Evolutionary conservation across 257 asterid species (phyloP).

Genomic region (Gentiana macrophylla): DNA sequence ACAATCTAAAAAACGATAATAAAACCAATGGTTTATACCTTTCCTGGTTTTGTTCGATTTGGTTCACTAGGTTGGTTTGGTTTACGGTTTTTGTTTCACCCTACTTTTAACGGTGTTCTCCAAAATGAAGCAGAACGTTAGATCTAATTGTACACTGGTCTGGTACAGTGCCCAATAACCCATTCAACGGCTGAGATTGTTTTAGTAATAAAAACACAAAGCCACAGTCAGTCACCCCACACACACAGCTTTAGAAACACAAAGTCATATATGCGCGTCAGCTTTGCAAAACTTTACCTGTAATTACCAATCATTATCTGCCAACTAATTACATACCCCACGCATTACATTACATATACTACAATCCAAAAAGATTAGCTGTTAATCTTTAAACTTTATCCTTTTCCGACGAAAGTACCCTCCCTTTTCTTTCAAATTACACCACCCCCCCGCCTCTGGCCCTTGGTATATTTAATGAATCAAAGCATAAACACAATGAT

Average conservation of each 20-base stretch:
- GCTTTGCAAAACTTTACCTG: neutral
- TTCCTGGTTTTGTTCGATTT: too few relatives aligned
- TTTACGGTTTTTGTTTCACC: too few relatives aligned
- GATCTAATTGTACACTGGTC: conserved; percentile 2
- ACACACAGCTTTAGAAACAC: neutral
- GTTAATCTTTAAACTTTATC: neutral
- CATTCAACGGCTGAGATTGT: neutral
- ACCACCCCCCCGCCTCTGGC: neutral
- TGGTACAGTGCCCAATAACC: neutral
- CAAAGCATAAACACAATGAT: too few relatives aligned
- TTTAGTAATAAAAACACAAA: neutral
- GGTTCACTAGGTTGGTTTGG: too few relatives aligned
- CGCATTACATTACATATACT: neutral
- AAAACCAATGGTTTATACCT: too few relatives aligned
- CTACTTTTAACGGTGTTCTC: neutral
- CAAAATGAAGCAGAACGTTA: conserved; percentile 6
- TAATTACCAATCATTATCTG: neutral
- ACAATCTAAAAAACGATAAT: too few relatives aligned
- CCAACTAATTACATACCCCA: conserved; percentile 4
- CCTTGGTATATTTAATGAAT: too few relatives aligned
- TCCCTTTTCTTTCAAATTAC: neutral
- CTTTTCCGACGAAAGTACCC: neutral
- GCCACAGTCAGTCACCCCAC: neutral
- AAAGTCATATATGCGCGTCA: neutral
- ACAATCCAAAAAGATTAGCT: conserved; percentile 11